Percentiles rank a stretch among this genome's conserved stretches.
Evolutionary conservation across 306 rosid genomes (phyloP).

Genomic region (Trifolium subterraneum): DNA sequence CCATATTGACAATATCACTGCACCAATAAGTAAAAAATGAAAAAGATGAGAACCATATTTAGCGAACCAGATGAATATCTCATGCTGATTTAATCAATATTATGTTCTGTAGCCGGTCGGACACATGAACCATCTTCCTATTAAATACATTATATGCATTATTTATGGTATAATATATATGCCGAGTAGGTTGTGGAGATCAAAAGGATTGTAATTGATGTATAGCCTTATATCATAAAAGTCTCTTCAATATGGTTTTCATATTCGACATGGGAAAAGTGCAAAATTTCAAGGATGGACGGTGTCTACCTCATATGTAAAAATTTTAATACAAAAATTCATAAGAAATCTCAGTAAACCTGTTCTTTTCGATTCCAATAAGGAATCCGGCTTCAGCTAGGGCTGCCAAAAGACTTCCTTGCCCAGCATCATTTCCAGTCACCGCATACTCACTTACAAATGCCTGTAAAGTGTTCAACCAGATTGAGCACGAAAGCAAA

Average conservation of each 20-base stretch:
- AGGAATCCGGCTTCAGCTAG: conserved; percentile 90
- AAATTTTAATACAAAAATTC: neutral
- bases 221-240: neutral
- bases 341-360: conserved; percentile 51
- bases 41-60: conserved; percentile 37
- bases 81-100: conserved; percentile 4
- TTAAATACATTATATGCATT: conserved; percentile 10
- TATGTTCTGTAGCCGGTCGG: neutral
- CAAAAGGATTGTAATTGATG: neutral
- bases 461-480: conserved; percentile 61
- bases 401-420: conserved; percentile 88
- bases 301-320: neutral
- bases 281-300: neutral
- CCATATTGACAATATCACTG: conserved; percentile 83
- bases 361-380: conserved; percentile 86
- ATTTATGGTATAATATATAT: conserved; percentile 7
- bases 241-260: neutral
- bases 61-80: conserved; percentile 38
- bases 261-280: neutral
- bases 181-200: neutral
- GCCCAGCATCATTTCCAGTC: conserved; percentile 70
- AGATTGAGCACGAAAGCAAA: conserved; percentile 24
- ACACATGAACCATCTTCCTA: neutral
- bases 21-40: conserved; percentile 34
- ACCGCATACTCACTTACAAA: conserved; percentile 98